Conservation (phyloP, 2,329 filamentous ascomycete species). For the Endothia cerciana region DNA sequence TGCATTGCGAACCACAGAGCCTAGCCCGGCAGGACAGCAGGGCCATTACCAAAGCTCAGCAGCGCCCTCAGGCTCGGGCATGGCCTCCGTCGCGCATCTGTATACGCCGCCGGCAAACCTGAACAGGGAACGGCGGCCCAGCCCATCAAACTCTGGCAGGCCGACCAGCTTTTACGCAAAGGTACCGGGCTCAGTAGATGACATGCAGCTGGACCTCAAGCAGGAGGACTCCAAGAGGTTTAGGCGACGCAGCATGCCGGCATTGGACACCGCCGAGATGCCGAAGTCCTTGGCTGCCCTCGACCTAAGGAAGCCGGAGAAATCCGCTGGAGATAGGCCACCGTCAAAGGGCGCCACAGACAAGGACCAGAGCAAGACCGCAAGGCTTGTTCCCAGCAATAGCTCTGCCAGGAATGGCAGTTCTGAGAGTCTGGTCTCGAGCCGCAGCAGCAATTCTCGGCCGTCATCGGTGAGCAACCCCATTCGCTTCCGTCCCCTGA, state of each 20-base stretch:
- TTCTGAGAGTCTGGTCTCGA: constrained; percentile 66
- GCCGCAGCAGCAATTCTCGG: constrained; percentile 61
- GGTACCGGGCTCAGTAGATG: constrained; percentile 62
- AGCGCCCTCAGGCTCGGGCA: constrained; percentile 54
- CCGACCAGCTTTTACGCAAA: constrained; percentile 58
- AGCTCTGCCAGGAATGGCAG: constrained; percentile 55
- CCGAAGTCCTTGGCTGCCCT: constrained; percentile 44
- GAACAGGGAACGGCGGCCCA: constrained; percentile 38
- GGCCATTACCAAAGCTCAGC: constrained; percentile 42
- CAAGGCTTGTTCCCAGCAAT: constrained; percentile 39
- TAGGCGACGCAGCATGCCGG: constrained; percentile 81
- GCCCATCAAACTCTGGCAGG: constrained; percentile 46
- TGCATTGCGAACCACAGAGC: constrained; percentile 59
- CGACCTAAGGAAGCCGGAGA: constrained; percentile 42
- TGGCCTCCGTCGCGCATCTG: constrained; percentile 59
- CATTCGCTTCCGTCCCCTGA: constrained; percentile 29
- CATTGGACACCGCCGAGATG: constrained; percentile 54
- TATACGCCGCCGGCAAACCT: constrained; percentile 50
- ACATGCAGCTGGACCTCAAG: constrained; percentile 65
- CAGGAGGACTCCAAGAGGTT: constrained; percentile 74
- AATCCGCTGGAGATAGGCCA: constrained; percentile 39
- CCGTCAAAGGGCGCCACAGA: constrained; percentile 39
- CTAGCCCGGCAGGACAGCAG: constrained; percentile 38
- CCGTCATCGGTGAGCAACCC: constrained; percentile 66
- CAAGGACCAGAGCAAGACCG: constrained; percentile 44